A percentile compares a stretch with the other conserved stretches of the same genome.
phyloP scores from a whole-genome alignment of 768 basidiomycete species.

The Hemileccinum rubropunctum region DNA sequence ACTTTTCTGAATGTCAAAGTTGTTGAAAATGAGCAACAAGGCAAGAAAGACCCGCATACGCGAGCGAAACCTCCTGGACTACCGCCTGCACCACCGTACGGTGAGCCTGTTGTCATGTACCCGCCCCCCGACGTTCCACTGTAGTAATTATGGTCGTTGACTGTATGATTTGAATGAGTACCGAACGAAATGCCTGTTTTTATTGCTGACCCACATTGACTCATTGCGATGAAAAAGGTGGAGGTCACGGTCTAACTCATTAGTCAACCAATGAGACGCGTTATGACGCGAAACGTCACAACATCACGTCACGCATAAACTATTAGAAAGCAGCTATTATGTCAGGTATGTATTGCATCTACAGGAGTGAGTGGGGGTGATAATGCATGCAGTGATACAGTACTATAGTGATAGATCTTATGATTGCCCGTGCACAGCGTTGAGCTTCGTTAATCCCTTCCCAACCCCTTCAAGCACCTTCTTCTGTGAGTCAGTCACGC shows the following conservation, averaged over 20 bases:
- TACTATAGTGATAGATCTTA: slow-evolving; percentile 6
- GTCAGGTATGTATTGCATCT: slow-evolving; percentile 10
- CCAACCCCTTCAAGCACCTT: slow-evolving; percentile 69
- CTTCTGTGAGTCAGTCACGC: slow-evolving; percentile 64
- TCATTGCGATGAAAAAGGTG: slow-evolving; percentile 35
- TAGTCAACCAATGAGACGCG: slow-evolving; percentile 14
- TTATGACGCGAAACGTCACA: slow-evolving; percentile 29
- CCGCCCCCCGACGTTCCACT: slow-evolving; percentile 48
- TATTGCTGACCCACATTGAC: slow-evolving; percentile 36
- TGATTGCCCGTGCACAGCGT: slow-evolving; percentile 36
- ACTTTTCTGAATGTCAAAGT: slow-evolving; percentile 28
- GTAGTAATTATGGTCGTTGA: slow-evolving; percentile 42
- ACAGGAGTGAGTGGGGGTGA: slow-evolving; percentile 29
- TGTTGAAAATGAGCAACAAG: neutral
- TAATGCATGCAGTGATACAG: slow-evolving; percentile 6
- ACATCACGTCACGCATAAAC: slow-evolving; percentile 9
- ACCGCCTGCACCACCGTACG: slow-evolving; percentile 50
- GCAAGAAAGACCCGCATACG: slow-evolving; percentile 28
- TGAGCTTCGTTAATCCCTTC: slow-evolving; percentile 62
- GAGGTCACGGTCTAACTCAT: neutral
- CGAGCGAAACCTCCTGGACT: slow-evolving; percentile 57
- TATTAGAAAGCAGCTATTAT: neutral
- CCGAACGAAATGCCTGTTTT: neutral
- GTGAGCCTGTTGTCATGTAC: slow-evolving; percentile 58
- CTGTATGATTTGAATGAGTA: slow-evolving; percentile 14